Percentiles rank a stretch among this genome's conserved stretches.
phyloP scores from a whole-genome alignment of 192 early-diverging fungal genomes.

The Funneliformis mosseae region DNA sequence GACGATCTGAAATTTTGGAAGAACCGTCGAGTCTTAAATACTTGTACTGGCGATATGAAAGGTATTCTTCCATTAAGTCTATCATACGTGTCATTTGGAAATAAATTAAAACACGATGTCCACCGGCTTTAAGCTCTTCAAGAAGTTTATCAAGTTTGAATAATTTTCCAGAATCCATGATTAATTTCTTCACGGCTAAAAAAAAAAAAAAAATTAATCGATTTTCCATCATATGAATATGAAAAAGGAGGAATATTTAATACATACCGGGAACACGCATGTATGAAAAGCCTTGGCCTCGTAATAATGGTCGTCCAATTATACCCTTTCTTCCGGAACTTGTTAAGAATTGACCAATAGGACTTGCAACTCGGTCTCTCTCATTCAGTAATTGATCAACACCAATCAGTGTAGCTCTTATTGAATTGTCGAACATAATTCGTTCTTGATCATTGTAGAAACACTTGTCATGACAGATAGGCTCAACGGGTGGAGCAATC shows the following conservation, averaged over 20 bases:
- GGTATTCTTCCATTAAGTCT: conserved; percentile 86
- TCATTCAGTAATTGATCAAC: conserved; percentile 38
- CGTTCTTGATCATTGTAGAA: conserved; percentile 58
- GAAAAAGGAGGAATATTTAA: not conserved
- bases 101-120: conserved; percentile 79
- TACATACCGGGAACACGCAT: conserved; percentile 67
- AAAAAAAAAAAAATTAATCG: not conserved
- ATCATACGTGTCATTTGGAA: conserved; percentile 93
- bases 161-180: conserved; percentile 81
- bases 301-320: conserved; percentile 43
- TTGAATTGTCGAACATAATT: conserved; percentile 47
- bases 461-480: conserved; percentile 63
- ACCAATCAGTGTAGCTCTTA: conserved; percentile 47
- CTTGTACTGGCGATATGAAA: conserved; percentile 81
- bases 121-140: conserved; percentile 71
- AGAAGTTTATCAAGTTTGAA: conserved; percentile 70
- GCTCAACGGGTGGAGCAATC: conserved; percentile 62
- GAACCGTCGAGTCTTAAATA: conserved; percentile 90
- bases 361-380: conserved; percentile 15
- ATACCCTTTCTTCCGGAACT: conserved; percentile 44
- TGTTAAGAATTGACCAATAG: conserved; percentile 39
- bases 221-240: not conserved
- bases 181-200: conserved; percentile 65
- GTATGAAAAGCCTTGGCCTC: conserved; percentile 56
- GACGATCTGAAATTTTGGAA: conserved; percentile 82